Conservation (phyloP, 306 rosid species). For the Gastrolobium villosum region DNA sequence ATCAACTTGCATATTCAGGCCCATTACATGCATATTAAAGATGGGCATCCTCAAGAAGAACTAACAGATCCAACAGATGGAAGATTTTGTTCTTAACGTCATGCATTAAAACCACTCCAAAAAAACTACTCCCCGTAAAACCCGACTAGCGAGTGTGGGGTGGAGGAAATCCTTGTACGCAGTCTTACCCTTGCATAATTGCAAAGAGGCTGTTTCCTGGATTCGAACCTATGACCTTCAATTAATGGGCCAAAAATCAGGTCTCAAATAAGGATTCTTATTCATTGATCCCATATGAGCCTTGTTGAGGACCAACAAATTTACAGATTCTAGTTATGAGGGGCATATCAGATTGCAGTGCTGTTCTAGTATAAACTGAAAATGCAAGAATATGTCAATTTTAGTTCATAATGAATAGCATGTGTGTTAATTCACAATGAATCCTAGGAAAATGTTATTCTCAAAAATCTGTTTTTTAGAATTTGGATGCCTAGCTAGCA, state of each 20-base stretch:
- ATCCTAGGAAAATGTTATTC: slow-evolving; percentile 95
- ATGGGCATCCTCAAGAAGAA: slow-evolving; percentile 92
- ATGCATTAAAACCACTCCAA: too few species aligned
- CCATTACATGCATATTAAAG: too few species aligned
- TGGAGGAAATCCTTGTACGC: too few species aligned
- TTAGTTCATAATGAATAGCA: slow-evolving; percentile 35
- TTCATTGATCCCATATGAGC: slow-evolving; percentile 99
- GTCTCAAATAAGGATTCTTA: slow-evolving; percentile 94
- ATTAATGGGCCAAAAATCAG: slow-evolving; percentile 95
- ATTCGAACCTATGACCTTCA: too few species aligned
- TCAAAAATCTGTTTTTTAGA: slow-evolving; percentile 96
- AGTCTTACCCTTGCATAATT: too few species aligned
- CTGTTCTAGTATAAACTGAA: slow-evolving; percentile 98
- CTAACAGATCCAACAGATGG: slow-evolving; percentile 89
- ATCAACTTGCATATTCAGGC: too few species aligned
- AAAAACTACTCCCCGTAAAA: too few species aligned
- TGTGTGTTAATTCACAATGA: slow-evolving; percentile 46
- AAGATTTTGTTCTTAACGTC: slow-evolving; percentile 98
- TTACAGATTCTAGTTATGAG: slow-evolving; percentile 91
- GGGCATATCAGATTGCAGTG: slow-evolving; percentile 98
- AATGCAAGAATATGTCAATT: slow-evolving; percentile 48
- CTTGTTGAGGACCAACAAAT: slow-evolving; percentile 92
- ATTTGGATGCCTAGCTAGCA: slow-evolving; percentile 81
- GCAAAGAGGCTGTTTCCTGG: too few species aligned
- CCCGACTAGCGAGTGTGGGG: too few species aligned